Conservation (phyloP, 1,284 basidiomycete species). For the Irpex sp. region DNA sequence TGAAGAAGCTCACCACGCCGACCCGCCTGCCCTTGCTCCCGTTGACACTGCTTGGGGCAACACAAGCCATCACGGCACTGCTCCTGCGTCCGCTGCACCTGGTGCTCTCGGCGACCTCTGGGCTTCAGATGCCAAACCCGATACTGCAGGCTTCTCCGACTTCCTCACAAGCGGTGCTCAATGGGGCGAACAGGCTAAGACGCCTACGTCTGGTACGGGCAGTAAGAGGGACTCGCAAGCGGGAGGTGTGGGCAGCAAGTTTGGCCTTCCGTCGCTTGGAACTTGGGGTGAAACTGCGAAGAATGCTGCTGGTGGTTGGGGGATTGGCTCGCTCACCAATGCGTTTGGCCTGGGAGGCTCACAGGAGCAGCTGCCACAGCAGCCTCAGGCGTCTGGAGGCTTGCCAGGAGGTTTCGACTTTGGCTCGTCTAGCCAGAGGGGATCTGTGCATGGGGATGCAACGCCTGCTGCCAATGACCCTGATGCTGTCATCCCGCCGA, state of each 20-base stretch:
- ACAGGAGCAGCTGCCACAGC: neutral
- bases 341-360: conserved; percentile 1
- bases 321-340: conserved; percentile 1
- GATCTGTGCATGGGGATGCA: conserved; percentile 1
- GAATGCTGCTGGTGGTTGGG: neutral
- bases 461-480: neutral
- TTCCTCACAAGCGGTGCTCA: conserved; percentile 4
- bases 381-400: neutral
- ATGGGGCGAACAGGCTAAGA: conserved; percentile 1
- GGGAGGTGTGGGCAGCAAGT: neutral
- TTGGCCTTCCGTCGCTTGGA: neutral
- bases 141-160: conserved; percentile 7
- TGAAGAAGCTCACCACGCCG: neutral
- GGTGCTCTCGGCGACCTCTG: conserved; percentile 9
- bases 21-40: neutral
- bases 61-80: neutral
- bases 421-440: neutral
- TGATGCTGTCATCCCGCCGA: neutral
- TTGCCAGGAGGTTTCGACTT: conserved; percentile 4
- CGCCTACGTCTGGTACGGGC: neutral
- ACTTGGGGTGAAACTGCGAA: conserved; percentile 1
- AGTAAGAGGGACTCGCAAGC: conserved; percentile 5
- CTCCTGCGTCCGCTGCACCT: neutral
- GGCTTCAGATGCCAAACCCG: conserved; percentile 5
- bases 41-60: neutral